Evolutionary conservation across 371 early-diverging fungal species (phyloP).

Genomic region (Mortierella sp.): DNA sequence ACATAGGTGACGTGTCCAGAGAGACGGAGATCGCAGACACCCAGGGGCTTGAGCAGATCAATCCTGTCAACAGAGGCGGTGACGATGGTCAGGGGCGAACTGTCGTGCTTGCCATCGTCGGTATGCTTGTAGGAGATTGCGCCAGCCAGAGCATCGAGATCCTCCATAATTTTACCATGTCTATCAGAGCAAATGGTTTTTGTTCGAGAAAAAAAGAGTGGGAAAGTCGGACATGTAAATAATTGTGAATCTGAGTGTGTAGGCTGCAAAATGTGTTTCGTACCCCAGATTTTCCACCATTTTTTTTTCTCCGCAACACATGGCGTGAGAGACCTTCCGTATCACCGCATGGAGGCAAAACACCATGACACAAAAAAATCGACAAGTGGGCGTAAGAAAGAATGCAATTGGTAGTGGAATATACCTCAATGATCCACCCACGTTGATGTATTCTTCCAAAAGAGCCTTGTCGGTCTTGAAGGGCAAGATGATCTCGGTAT

Average conservation of each 20-base stretch:
- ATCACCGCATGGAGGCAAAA: not conserved
- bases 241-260: slow-evolving; percentile 12
- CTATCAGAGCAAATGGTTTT: slow-evolving; percentile 8
- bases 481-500: slow-evolving; percentile 82
- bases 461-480: slow-evolving; percentile 83
- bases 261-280: not conserved
- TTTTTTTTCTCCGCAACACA: slow-evolving; percentile 11
- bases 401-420: slow-evolving; percentile 90
- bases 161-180: slow-evolving; percentile 73
- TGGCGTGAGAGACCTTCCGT: slow-evolving; percentile 11
- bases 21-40: slow-evolving; percentile 79
- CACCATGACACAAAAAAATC: not conserved
- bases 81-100: slow-evolving; percentile 81
- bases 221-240: slow-evolving; percentile 12
- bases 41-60: slow-evolving; percentile 78
- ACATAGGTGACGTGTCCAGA: slow-evolving; percentile 88
- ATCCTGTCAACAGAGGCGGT: slow-evolving; percentile 94
- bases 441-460: slow-evolving; percentile 87
- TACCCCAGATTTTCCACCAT: not conserved
- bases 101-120: slow-evolving; percentile 69
- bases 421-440: slow-evolving; percentile 67
- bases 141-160: slow-evolving; percentile 90
- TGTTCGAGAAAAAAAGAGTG: not conserved
- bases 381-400: slow-evolving; percentile 75
- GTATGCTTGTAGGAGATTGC: slow-evolving; percentile 85